These are phyloP conservation scores for Syzygium syzygioides DNA, from an alignment of 441 rosid species.

Conservation along the genomic window DNA sequence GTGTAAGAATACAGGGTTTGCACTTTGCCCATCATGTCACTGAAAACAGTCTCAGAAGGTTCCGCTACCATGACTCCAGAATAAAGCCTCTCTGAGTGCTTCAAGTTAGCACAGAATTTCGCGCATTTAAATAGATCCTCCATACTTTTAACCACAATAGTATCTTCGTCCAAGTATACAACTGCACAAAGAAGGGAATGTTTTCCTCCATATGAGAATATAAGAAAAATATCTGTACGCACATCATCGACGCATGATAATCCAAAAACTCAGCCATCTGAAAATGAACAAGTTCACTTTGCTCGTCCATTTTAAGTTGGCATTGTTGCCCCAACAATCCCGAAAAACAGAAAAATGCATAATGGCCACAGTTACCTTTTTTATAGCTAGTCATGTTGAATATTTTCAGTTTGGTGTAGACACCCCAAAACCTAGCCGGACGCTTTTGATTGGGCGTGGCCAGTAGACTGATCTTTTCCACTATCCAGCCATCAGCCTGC, in stretches of 20 bases:
- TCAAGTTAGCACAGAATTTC: constrained; percentile 90
- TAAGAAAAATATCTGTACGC: background rate
- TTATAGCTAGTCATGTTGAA: constrained; percentile 79
- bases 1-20: constrained; percentile 77
- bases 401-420: constrained; percentile 85
- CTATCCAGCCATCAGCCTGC: constrained; percentile 96
- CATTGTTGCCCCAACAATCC: background rate
- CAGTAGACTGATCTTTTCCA: constrained; percentile 79
- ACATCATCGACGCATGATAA: background rate
- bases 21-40: constrained; percentile 84
- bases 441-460: constrained; percentile 85
- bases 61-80: constrained; percentile 98
- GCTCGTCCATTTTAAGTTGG: background rate
- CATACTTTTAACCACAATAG: constrained; percentile 90
- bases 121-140: constrained; percentile 76
- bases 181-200: constrained; percentile 33
- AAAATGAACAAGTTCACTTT: background rate
- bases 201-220: background rate
- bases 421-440: constrained; percentile 90
- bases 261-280: background rate
- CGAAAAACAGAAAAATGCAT: background rate
- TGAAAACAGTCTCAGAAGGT: constrained; percentile 64
- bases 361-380: constrained; percentile 40
- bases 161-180: constrained; percentile 92
- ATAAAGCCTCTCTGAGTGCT: constrained; percentile 93